Base-by-base conservation (phyloP, 345 rosid species). In the Salix suchowensis region DNA sequence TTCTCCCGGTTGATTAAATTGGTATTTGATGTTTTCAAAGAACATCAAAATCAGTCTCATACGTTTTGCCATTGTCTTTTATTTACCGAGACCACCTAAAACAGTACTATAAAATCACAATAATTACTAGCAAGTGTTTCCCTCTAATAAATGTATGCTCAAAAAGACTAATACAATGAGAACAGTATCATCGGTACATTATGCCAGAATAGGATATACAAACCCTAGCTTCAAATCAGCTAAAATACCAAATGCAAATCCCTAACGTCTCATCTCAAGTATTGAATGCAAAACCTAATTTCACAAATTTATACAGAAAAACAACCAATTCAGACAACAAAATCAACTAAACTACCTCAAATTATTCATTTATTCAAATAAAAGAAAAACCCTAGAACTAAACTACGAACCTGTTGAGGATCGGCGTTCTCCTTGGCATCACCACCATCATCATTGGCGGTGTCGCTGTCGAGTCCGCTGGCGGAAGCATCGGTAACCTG, bases 371-470 rank as follows among this genome's bases (percentile, higher is more conserved):
- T 67, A 71, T 13, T 48, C 67, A 37, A 72, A 60, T 8, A 34
- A 37, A 30, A 24, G n/a, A 6, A 14, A 79, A 70, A 37, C 66
- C 71, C 65, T 19, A 74, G n/a, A 39, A 68, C 64, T 7, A 16
- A 26, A 44, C 70, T 72, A 24, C 40, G 46, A 11, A 88, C 90
- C 84, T 77, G 81, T 61, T 87, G 90, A 50, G 85, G 78, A 83
- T 88, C 89, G 21, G 84, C 77, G 76, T 85, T 86, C 82, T 92
- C 91, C 64, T 88, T 87, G 6, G 84, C 80, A 8, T 83, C 71
- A 40, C 37, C 87, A 14, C 82, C 90, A 55, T 82, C 88, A 65
- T 54, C 74, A 10, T 37, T 72, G 19, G 76, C 88, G 40, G 73
- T 82, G 50, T 86, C 88, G 1, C 79, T 74, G 1, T 78, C 90